Conservation (phyloP, 2,329 filamentous ascomycete genomes). For the Acrocalymma vagum region DNA sequence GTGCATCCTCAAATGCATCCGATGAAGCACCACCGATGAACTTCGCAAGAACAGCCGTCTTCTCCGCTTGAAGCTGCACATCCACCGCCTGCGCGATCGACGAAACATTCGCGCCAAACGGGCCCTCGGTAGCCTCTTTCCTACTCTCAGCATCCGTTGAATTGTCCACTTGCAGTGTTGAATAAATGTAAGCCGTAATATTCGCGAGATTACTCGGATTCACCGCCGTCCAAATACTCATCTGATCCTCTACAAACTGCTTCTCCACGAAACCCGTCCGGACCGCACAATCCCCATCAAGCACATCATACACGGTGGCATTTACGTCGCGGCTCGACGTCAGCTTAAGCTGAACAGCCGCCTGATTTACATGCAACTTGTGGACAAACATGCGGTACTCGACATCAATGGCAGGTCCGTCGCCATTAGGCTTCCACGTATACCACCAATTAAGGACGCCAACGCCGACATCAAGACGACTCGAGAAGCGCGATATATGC, state of each 20-base stretch:
- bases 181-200: constrained; percentile 69
- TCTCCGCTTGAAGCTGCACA: constrained; percentile 61
- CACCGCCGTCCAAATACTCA: constrained; percentile 71
- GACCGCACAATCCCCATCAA: constrained; percentile 74
- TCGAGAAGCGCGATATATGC: constrained; percentile 68
- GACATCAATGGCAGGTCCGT: constrained; percentile 61
- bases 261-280: constrained; percentile 68
- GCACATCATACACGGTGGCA: constrained; percentile 69
- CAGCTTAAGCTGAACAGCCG: constrained; percentile 67
- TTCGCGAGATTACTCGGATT: constrained; percentile 68
- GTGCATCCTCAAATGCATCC: constrained; percentile 70
- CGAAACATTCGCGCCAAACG: constrained; percentile 64
- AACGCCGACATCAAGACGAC: constrained; percentile 69
- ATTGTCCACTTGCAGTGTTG: constrained; percentile 59
- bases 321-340: constrained; percentile 62
- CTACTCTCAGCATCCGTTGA: constrained; percentile 54
- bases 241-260: constrained; percentile 59
- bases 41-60: constrained; percentile 68
- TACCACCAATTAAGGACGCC: constrained; percentile 72
- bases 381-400: constrained; percentile 73
- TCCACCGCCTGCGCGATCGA: constrained; percentile 70
- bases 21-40: constrained; percentile 74
- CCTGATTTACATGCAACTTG: constrained; percentile 69
- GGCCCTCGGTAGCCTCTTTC: constrained; percentile 56
- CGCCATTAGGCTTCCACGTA: constrained; percentile 66